phyloP scores from a whole-genome alignment of 139 green algal species.

The Tetraselmis striata region DNA sequence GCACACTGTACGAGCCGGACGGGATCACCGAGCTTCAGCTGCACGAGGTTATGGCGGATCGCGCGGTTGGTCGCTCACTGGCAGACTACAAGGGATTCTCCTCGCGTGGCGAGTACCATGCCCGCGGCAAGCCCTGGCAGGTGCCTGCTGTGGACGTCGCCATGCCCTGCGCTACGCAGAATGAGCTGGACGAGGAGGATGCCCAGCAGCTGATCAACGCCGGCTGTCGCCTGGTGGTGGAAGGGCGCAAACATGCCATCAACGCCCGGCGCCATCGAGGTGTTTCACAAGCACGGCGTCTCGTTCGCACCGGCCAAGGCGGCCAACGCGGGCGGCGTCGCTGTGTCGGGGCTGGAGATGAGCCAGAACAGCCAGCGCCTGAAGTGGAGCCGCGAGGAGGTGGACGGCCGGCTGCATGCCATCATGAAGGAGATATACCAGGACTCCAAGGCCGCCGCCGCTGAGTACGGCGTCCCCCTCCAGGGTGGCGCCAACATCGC shows the following conservation, averaged over 20 bases:
- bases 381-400: constrained; percentile 54
- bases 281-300: constrained; percentile 46
- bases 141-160: constrained; percentile 53
- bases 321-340: constrained; percentile 60
- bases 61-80: constrained; percentile 16
- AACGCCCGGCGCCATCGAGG: constrained; percentile 47
- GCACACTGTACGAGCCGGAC: constrained; percentile 47
- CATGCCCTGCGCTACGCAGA: constrained; percentile 72
- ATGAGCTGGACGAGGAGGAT: constrained; percentile 48
- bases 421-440: constrained; percentile 61
- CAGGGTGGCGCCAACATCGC: constrained; percentile 66
- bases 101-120: constrained; percentile 40
- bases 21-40: constrained; percentile 58
- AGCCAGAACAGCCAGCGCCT: constrained; percentile 67
- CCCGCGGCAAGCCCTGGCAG: constrained; percentile 59
- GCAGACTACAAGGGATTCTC: constrained; percentile 11
- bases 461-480: constrained; percentile 46
- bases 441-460: constrained; percentile 32
- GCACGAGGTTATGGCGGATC: constrained; percentile 23
- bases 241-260: constrained; percentile 84
- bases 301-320: constrained; percentile 62
- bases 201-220: constrained; percentile 46
- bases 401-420: constrained; percentile 53
- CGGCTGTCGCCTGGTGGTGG: constrained; percentile 56
- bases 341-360: constrained; percentile 78